Evolutionary conservation across 768 basidiomycete species (phyloP).

Genomic region (Amylocystis lapponica): DNA sequence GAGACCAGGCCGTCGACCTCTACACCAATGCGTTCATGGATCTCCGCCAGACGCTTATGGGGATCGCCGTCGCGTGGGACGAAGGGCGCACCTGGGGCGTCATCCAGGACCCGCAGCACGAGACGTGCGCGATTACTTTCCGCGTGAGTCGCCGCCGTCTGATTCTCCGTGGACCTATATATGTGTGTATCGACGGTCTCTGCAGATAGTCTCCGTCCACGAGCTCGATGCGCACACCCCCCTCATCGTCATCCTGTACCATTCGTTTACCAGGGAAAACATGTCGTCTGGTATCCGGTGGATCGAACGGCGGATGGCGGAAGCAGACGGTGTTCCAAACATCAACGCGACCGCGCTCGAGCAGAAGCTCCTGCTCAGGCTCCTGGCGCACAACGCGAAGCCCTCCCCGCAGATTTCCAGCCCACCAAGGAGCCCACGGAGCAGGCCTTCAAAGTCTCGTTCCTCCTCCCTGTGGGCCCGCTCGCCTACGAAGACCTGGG

Average conservation of each 20-base stretch:
- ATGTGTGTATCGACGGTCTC: background rate
- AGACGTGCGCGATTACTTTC: slow-evolving; percentile 9
- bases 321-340: background rate
- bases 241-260: slow-evolving; percentile 11
- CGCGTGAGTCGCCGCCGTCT: slow-evolving; percentile 2
- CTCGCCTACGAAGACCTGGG: slow-evolving; percentile 32
- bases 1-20: background rate
- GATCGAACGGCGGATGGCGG: background rate
- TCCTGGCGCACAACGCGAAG: slow-evolving; percentile 29
- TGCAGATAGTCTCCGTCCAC: slow-evolving; percentile 9
- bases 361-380: slow-evolving; percentile 27
- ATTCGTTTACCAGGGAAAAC: background rate
- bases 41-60: slow-evolving; percentile 10
- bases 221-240: slow-evolving; percentile 11
- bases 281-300: slow-evolving; percentile 2
- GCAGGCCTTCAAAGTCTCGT: slow-evolving; percentile 23
- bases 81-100: slow-evolving; percentile 3
- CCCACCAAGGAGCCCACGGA: slow-evolving; percentile 18
- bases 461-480: slow-evolving; percentile 33
- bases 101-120: slow-evolving; percentile 9
- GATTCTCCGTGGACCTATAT: too few species aligned
- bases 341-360: slow-evolving; percentile 22
- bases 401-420: slow-evolving; percentile 22
- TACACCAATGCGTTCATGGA: slow-evolving; percentile 9
- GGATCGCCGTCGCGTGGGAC: slow-evolving; percentile 6